These are phyloP conservation scores for Populus hybrid DNA, from an alignment of 441 rosid genomes.

Conservation along the genomic window DNA sequence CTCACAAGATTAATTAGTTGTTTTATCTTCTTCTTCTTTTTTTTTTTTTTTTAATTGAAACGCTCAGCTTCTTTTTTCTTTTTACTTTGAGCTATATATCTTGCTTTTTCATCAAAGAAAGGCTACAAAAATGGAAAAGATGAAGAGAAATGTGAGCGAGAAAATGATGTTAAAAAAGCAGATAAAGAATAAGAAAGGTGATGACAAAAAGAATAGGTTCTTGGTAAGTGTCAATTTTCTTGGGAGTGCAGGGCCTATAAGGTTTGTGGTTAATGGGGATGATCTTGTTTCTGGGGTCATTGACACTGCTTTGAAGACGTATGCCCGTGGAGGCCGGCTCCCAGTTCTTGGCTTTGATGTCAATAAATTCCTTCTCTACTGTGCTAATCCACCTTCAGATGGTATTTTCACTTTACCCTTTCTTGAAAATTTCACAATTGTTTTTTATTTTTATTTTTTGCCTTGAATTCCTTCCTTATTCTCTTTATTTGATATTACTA, in stretches of 20 bases:
- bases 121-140: neutral
- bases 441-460: neutral
- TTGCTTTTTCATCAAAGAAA: neutral
- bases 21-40: neutral
- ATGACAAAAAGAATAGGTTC: constrained; percentile 38
- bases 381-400: constrained; percentile 56
- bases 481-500: no score
- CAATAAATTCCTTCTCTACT: constrained; percentile 65
- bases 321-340: constrained; percentile 80
- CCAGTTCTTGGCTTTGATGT: constrained; percentile 73
- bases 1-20: neutral
- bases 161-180: constrained; percentile 53
- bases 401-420: constrained; percentile 29
- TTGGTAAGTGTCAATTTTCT: constrained; percentile 65
- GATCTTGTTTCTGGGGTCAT: constrained; percentile 64
- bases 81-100: neutral
- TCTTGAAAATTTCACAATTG: neutral
- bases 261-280: constrained; percentile 63
- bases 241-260: constrained; percentile 90
- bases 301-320: constrained; percentile 62
- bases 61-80: neutral
- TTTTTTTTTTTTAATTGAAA: neutral
- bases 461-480: neutral
- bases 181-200: constrained; percentile 46
- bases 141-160: constrained; percentile 17